Evolutionary conservation across 2,329 filamentous ascomycete genomes (phyloP).

Genomic region (Purpureocillium lavendulum): DNA sequence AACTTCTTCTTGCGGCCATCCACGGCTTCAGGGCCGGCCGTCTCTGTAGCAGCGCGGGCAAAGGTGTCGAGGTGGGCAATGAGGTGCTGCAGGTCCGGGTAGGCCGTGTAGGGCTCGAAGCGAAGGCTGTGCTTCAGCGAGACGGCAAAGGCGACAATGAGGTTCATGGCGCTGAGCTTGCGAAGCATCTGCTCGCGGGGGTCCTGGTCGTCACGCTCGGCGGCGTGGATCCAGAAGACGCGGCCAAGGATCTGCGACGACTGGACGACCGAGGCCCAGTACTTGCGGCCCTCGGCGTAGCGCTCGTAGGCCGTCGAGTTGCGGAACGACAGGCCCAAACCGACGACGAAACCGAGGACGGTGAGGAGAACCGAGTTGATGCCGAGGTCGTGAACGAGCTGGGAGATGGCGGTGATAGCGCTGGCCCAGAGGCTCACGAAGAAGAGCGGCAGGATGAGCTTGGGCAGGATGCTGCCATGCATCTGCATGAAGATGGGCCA

Average conservation of each 20-base stretch:
- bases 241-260: slow-evolving; percentile 63
- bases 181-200: slow-evolving; percentile 60
- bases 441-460: slow-evolving; percentile 61
- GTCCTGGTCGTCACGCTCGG: slow-evolving; percentile 36
- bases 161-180: slow-evolving; percentile 68
- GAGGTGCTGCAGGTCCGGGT: slow-evolving; percentile 63
- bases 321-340: slow-evolving; percentile 69
- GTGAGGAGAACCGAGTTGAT: slow-evolving; percentile 50
- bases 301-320: slow-evolving; percentile 72
- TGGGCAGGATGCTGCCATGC: slow-evolving; percentile 66
- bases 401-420: slow-evolving; percentile 49
- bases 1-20: slow-evolving; percentile 33
- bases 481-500: slow-evolving; percentile 68
- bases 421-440: slow-evolving; percentile 59
- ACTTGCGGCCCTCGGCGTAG: slow-evolving; percentile 55
- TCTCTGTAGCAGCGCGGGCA: slow-evolving; percentile 44
- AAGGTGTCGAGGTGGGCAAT: slow-evolving; percentile 69
- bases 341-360: slow-evolving; percentile 74
- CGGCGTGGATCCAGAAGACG: slow-evolving; percentile 76
- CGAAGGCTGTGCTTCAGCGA: slow-evolving; percentile 75
- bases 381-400: slow-evolving; percentile 28
- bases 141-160: slow-evolving; percentile 69
- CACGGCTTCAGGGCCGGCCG: slow-evolving; percentile 23
- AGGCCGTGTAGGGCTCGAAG: slow-evolving; percentile 73
- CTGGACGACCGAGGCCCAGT: slow-evolving; percentile 52